Conservation (phyloP, 495 filamentous ascomycete species). For the Endocarpon pusillum region DNA sequence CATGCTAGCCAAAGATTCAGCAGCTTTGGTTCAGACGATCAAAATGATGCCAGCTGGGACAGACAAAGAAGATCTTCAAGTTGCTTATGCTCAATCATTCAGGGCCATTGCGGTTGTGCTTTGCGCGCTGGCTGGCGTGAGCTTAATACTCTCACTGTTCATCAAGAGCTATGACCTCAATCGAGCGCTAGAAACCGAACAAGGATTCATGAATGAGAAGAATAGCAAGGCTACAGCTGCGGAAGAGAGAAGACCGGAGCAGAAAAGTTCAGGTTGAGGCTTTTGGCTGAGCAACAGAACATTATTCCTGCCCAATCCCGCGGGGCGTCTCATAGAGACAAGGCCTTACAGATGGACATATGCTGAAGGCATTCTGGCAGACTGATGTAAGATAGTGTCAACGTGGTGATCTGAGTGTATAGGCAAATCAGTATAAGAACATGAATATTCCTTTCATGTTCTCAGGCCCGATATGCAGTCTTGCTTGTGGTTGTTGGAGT, state of each 20-base stretch:
- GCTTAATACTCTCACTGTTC: constrained; percentile 28
- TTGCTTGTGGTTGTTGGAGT: too few relatives aligned
- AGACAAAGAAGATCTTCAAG: constrained; percentile 26
- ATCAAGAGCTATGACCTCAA: constrained; percentile 38
- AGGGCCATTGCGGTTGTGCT: constrained; percentile 38
- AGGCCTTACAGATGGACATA: too few relatives aligned
- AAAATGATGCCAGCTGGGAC: constrained; percentile 30
- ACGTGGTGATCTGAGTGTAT: too few relatives aligned
- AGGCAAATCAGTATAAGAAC: too few relatives aligned
- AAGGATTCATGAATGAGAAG: constrained; percentile 26
- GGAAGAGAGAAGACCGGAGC: background rate
- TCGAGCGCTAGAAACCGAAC: constrained; percentile 30
- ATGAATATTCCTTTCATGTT: background rate
- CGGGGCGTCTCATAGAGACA: too few relatives aligned
- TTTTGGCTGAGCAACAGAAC: too few relatives aligned
- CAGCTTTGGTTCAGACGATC: constrained; percentile 40
- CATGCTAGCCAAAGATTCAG: constrained; percentile 27
- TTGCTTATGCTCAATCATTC: constrained; percentile 38
- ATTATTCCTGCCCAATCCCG: too few relatives aligned
- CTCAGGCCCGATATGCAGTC: background rate
- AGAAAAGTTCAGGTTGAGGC: too few relatives aligned
- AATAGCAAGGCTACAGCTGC: too few relatives aligned
- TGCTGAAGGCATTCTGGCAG: too few relatives aligned
- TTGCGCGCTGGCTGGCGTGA: constrained; percentile 33
- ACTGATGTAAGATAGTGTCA: too few relatives aligned